Percentiles rank a stretch among this genome's conserved stretches.
Conservation (phyloP, 371 early-diverging fungal species). For the Entomophthora muscae region DNA sequence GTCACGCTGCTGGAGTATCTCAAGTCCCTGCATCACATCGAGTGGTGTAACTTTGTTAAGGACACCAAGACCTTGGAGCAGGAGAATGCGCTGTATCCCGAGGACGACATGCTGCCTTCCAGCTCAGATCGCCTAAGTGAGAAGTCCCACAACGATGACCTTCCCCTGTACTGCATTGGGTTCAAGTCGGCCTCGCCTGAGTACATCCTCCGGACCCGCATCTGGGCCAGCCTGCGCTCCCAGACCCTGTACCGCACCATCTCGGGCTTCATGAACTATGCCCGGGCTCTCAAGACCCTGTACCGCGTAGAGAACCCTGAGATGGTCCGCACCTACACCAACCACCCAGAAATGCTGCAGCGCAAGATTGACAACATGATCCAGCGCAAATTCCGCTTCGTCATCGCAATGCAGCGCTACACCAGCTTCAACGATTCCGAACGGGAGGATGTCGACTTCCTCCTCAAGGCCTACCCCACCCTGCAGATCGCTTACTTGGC, state of each 20-base stretch:
- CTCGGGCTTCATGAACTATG: conserved; percentile 78
- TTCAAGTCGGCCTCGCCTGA: conserved; percentile 68
- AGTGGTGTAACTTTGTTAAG: conserved; percentile 83
- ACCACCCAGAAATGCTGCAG: conserved; percentile 38
- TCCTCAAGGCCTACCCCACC: conserved; percentile 56
- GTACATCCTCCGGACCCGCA: conserved; percentile 65
- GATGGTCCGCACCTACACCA: conserved; percentile 34
- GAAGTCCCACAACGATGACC: conserved; percentile 31
- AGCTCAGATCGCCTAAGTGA: conserved; percentile 7
- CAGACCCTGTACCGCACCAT: conserved; percentile 82
- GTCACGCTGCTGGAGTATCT: conserved; percentile 72
- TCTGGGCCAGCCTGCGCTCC: conserved; percentile 77
- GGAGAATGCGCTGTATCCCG: conserved; percentile 25
- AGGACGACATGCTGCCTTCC: conserved; percentile 13
- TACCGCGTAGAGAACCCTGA: conserved; percentile 71
- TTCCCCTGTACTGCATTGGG: conserved; percentile 64
- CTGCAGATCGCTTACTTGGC: conserved; percentile 73
- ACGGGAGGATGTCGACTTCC: conserved; percentile 54
- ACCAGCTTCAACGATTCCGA: conserved; percentile 52
- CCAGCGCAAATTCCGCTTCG: conserved; percentile 58
- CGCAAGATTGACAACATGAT: conserved; percentile 43
- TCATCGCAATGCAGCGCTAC: conserved; percentile 80
- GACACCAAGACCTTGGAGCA: conserved; percentile 67
- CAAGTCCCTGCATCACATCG: conserved; percentile 62
- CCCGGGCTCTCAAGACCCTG: conserved; percentile 54